Percentiles rank a stretch among this genome's conserved stretches.
phyloP scores from a whole-genome alignment of 805 yeast genomes.

The Alloascoidea hylecoeti region DNA sequence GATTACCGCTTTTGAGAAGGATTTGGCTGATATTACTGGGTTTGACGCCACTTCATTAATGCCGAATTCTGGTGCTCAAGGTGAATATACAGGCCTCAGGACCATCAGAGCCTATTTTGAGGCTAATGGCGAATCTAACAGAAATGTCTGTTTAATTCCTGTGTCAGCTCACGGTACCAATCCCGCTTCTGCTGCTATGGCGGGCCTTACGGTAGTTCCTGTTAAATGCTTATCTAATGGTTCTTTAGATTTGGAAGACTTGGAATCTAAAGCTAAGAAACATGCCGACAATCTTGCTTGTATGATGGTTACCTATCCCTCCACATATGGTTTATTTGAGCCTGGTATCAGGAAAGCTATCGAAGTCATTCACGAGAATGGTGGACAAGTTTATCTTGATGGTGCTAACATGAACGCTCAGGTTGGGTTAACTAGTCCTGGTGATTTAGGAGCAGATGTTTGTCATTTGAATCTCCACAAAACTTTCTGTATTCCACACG shows the following conservation, averaged over 20 bases:
- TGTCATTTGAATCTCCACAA: constrained; percentile 95
- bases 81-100: constrained; percentile 90
- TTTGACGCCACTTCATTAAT: constrained; percentile 81
- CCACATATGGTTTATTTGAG: constrained; percentile 93
- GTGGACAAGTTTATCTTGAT: constrained; percentile 95
- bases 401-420: constrained; percentile 99
- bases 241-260: constrained; percentile 69
- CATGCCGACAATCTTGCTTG: constrained; percentile 68
- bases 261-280: constrained; percentile 57
- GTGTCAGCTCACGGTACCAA: constrained; percentile 98
- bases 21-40: constrained; percentile 86
- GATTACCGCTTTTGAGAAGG: constrained; percentile 63
- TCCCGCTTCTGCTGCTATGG: constrained; percentile 97
- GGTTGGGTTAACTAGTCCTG: constrained; percentile 94
- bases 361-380: constrained; percentile 68
- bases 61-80: constrained; percentile 98
- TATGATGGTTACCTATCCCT: constrained; percentile 93
- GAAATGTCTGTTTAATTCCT: constrained; percentile 88
- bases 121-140: constrained; percentile 50
- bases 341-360: constrained; percentile 81
- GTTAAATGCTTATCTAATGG: constrained; percentile 82
- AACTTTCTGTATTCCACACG: constrained; percentile 95
- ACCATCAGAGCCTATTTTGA: constrained; percentile 70
- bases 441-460: constrained; percentile 95
- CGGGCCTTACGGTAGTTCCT: constrained; percentile 87